These are phyloP conservation scores for Cercospora sp. DNA, from an alignment of 2,329 filamentous ascomycete genomes.

Conservation along the genomic window DNA sequence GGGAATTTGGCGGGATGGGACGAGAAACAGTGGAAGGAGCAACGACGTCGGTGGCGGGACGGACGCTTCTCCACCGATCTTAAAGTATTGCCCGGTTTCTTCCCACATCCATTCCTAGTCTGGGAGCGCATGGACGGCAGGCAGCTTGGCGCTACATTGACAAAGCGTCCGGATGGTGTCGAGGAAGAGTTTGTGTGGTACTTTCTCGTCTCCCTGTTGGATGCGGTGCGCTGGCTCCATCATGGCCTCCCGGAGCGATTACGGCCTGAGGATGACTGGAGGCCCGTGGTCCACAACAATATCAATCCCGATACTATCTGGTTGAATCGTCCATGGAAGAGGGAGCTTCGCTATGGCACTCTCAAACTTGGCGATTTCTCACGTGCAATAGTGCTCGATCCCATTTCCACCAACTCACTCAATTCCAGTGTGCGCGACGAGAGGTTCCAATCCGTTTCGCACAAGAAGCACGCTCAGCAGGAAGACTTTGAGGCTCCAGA, in stretches of 20 bases:
- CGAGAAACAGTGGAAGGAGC: conserved; percentile 4
- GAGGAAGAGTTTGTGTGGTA: conserved; percentile 23
- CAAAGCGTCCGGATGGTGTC: conserved; percentile 13
- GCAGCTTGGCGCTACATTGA: conserved; percentile 7
- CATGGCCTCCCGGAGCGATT: not conserved
- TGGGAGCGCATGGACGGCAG: conserved; percentile 19
- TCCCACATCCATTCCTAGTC: conserved; percentile 5
- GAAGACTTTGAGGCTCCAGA: conserved; percentile 17
- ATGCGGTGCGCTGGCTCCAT: conserved; percentile 14
- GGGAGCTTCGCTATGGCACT: conserved; percentile 4
- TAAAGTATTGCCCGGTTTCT: not conserved
- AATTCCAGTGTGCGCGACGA: not conserved
- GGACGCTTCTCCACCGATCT: not conserved
- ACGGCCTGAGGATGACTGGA: conserved; percentile 3
- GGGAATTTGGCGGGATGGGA: conserved; percentile 5
- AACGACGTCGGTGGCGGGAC: not conserved
- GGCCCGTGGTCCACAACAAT: conserved; percentile 40
- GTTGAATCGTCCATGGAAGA: conserved; percentile 7
- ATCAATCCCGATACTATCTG: conserved; percentile 41
- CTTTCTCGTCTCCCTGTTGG: conserved; percentile 14
- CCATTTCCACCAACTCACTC: not conserved
- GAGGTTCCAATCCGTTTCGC: not conserved
- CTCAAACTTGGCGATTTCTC: conserved; percentile 22
- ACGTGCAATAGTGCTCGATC: conserved; percentile 8
- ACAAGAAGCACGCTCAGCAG: not conserved